phyloP scores from a whole-genome alignment of 768 basidiomycete genomes.

The Trametopsis cervina region DNA sequence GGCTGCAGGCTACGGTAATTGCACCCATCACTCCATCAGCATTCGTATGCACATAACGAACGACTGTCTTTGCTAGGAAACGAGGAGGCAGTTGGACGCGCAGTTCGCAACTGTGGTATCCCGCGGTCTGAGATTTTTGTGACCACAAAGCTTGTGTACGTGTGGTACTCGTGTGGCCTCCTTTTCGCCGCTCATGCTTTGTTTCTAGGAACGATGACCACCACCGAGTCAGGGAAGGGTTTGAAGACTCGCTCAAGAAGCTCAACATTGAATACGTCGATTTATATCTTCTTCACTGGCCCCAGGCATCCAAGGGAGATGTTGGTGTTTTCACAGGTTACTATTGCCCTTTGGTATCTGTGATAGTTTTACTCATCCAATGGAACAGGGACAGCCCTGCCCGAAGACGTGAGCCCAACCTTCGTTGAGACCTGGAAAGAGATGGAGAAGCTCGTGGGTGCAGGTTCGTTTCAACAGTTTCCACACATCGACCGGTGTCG shows the following conservation, averaged over 20 bases:
- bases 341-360: too few species aligned
- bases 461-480: too few species aligned
- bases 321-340: too few species aligned
- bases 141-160: conserved; percentile 42
- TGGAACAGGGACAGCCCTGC: too few species aligned
- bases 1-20: too few species aligned
- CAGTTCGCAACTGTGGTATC: conserved; percentile 38
- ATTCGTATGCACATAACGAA: too few species aligned
- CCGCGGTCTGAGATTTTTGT: conserved; percentile 40
- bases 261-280: conserved; percentile 33
- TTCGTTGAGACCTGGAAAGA: conserved; percentile 29
- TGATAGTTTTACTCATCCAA: too few species aligned
- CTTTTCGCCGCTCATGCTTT: neutral
- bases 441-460: conserved; percentile 28
- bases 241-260: conserved; percentile 23
- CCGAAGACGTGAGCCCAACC: conserved; percentile 14
- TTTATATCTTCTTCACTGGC: conserved; percentile 33
- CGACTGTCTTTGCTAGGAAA: too few species aligned
- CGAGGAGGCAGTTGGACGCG: conserved; percentile 39
- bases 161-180: neutral
- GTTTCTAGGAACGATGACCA: conserved; percentile 14
- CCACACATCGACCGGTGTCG: too few species aligned
- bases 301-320: conserved; percentile 21
- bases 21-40: too few species aligned
- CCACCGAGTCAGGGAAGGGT: conserved; percentile 21